Evolutionary conservation across 169 alveolate genomes (phyloP).

Genomic region (Eimeria falciformis): DNA sequence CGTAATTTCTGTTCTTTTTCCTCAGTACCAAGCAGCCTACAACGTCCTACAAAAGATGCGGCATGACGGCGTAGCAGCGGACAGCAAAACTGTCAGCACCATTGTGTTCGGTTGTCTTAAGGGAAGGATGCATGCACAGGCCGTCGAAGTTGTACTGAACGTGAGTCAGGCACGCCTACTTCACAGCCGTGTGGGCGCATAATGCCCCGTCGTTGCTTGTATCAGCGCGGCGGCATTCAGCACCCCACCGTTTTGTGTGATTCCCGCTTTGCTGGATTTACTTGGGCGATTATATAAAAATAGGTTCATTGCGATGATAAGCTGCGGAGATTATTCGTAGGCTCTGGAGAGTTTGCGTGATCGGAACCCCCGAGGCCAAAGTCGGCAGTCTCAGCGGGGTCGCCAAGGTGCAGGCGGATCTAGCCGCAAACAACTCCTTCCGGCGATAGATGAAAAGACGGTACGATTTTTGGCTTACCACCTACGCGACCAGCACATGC

Average conservation of each 20-base stretch:
- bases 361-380: conserved; percentile 39
- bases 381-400: conserved; percentile 64
- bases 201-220: too few relatives aligned
- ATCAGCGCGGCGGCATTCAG: too few relatives aligned
- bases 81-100: conserved; percentile 77
- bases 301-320: too few relatives aligned
- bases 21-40: conserved; percentile 75
- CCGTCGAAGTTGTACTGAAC: conserved; percentile 56
- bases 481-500: conserved; percentile 67
- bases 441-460: conserved; percentile 68
- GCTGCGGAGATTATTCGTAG: too few relatives aligned
- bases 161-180: too few relatives aligned
- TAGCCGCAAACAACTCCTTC: conserved; percentile 55
- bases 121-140: conserved; percentile 74
- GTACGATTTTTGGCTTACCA: conserved; percentile 57
- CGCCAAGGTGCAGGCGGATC: conserved; percentile 44
- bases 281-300: too few relatives aligned
- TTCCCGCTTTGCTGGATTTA: too few relatives aligned
- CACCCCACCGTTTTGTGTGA: too few relatives aligned
- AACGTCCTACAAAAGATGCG: conserved; percentile 75
- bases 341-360: conserved; percentile 69
- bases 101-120: conserved; percentile 76
- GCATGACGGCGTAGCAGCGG: conserved; percentile 76
- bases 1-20: not conserved
- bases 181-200: too few relatives aligned